phyloP scores from a whole-genome alignment of 192 early-diverging fungal species.

The Entrophospora sp. region DNA sequence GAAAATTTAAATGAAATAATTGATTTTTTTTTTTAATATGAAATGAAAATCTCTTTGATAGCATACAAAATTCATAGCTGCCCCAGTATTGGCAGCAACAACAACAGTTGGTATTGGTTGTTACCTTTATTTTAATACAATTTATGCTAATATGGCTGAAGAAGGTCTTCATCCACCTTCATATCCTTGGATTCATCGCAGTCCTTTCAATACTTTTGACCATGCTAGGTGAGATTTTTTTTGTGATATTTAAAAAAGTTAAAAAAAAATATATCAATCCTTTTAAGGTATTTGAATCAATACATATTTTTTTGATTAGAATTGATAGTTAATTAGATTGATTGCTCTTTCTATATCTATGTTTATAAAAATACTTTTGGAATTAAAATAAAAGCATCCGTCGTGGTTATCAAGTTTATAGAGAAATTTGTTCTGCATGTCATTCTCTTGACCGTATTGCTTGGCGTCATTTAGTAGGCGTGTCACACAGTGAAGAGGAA shows the following conservation, averaged over 20 bases:
- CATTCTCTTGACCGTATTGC: conserved; percentile 90
- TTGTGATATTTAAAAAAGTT: too few species aligned
- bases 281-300: too few species aligned
- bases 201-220: conserved; percentile 79
- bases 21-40: not conserved
- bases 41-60: conserved; percentile 7
- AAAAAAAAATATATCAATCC: too few species aligned
- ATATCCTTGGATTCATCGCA: conserved; percentile 83
- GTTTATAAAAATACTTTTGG: too few species aligned
- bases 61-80: conserved; percentile 27
- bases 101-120: conserved; percentile 38
- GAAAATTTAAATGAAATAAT: not conserved
- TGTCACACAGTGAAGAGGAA: conserved; percentile 86
- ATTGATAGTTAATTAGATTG: too few species aligned
- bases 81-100: conserved; percentile 48
- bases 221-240: conserved; percentile 77
- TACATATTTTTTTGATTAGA: too few species aligned
- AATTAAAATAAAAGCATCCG: conserved; percentile 58
- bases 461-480: conserved; percentile 90
- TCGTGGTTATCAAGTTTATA: conserved; percentile 97
- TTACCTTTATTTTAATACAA: conserved; percentile 43
- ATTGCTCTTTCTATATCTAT: too few species aligned
- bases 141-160: conserved; percentile 76
- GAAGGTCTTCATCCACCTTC: conserved; percentile 87
- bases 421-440: conserved; percentile 94